These are phyloP conservation scores for Neocallimastix lanati DNA, from an alignment of 192 early-diverging fungal species.

Conservation along the genomic window DNA sequence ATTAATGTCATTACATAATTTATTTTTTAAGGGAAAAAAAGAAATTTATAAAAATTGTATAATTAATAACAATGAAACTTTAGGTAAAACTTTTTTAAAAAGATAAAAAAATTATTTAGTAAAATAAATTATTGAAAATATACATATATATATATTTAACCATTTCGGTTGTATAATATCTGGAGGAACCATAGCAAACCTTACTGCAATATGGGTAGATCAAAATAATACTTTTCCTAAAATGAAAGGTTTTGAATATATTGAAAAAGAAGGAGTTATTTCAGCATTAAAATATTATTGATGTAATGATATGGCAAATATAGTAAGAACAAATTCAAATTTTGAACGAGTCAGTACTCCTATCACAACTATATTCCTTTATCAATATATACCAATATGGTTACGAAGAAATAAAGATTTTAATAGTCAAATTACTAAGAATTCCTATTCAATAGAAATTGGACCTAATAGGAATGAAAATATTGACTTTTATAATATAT, in stretches of 20 bases:
- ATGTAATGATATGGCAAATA: slow-evolving; percentile 19
- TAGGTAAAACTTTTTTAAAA: too few species aligned
- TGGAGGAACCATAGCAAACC: slow-evolving; percentile 36
- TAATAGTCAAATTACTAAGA: not conserved
- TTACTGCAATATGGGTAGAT: slow-evolving; percentile 37
- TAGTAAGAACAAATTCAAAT: slow-evolving; percentile 12
- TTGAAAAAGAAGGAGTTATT: slow-evolving; percentile 29
- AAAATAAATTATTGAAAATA: not conserved
- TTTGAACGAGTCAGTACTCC: slow-evolving; percentile 25
- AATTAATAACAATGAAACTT: slow-evolving; percentile 1
- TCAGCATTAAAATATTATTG: slow-evolving; percentile 17
- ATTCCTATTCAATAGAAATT: not conserved
- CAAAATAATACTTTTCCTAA: slow-evolving; percentile 19
- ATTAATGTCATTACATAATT: slow-evolving; percentile 25
- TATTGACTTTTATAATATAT: not conserved
- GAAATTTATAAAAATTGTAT: slow-evolving; percentile 21
- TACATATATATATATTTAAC: not conserved
- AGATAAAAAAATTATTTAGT: not conserved
- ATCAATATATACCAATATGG: slow-evolving; percentile 18
- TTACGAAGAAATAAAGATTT: slow-evolving; percentile 9
- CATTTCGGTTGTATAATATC: slow-evolving; percentile 4
- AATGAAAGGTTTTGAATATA: slow-evolving; percentile 6
- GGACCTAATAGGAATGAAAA: not conserved
- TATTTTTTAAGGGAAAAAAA: slow-evolving; percentile 14
- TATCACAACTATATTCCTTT: slow-evolving; percentile 27